Evolutionary conservation across 140 eudicot species (phyloP).

Genomic region (Cichorium intybus): DNA sequence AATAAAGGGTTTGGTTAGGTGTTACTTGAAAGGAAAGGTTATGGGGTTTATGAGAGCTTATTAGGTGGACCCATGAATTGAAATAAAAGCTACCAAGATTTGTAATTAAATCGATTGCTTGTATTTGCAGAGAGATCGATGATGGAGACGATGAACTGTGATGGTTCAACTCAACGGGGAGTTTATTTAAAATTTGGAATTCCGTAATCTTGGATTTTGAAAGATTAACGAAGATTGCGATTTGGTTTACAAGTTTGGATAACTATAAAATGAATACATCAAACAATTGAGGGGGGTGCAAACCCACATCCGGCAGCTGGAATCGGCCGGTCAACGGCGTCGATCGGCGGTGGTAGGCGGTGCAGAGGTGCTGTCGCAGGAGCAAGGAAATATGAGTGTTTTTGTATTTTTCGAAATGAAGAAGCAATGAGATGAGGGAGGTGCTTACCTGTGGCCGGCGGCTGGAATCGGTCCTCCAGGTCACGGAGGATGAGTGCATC

Average conservation of each 20-base stretch:
- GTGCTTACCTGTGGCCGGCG: too few relatives aligned
- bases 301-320: too few relatives aligned
- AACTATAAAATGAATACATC: too few relatives aligned
- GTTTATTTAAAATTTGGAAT: background rate
- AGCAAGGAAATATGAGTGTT: too few relatives aligned
- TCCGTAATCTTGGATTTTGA: conserved; percentile 9
- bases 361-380: too few relatives aligned
- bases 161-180: background rate
- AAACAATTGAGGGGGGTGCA: too few relatives aligned
- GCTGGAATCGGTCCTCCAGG: too few relatives aligned
- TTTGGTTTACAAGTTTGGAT: background rate
- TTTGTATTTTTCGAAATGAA: too few relatives aligned
- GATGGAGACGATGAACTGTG: conserved; percentile 31
- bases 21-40: conserved; percentile 33
- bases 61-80: conserved; percentile 71
- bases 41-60: conserved; percentile 29
- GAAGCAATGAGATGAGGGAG: too few relatives aligned
- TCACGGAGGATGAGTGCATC: too few relatives aligned
- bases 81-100: conserved; percentile 49
- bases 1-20: conserved; percentile 19
- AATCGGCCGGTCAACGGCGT: too few relatives aligned
- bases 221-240: background rate
- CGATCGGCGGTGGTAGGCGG: too few relatives aligned
- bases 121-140: conserved; percentile 44
- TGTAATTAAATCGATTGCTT: conserved; percentile 61